Conservation (phyloP, 2,329 filamentous ascomycete species). For the Dothiorella sarmentorum region DNA sequence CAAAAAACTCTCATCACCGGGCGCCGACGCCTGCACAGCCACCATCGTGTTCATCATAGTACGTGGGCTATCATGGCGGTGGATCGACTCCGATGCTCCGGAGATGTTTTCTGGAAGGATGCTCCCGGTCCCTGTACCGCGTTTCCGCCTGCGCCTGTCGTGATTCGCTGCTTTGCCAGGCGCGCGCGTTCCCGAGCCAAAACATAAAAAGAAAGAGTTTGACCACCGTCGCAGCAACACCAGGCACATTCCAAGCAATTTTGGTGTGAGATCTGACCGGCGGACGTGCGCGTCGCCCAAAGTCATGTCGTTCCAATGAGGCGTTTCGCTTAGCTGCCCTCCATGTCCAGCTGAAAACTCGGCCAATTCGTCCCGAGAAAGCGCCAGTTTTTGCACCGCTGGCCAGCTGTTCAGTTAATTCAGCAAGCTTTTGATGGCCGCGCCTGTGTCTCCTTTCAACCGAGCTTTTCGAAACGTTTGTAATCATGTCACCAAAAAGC, state of each 20-base stretch:
- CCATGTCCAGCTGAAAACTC: slow-evolving; percentile 7
- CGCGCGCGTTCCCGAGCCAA: no score
- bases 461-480: background rate
- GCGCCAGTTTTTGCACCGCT: background rate
- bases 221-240: no score
- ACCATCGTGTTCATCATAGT: background rate
- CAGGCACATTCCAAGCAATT: no score
- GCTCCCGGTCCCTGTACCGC: slow-evolving; percentile 1
- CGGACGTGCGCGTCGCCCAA: slow-evolving; percentile 8
- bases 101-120: slow-evolving; percentile 6
- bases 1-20: background rate
- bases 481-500: background rate
- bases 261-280: no score
- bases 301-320: slow-evolving; percentile 13
- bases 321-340: slow-evolving; percentile 10
- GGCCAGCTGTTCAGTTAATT: background rate
- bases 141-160: no score
- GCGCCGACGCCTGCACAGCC: slow-evolving; percentile 10
- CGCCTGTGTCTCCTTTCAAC: background rate
- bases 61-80: no score
- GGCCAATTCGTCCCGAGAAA: background rate
- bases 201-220: background rate
- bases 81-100: slow-evolving; percentile 1
- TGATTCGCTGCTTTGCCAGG: no score
- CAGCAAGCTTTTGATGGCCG: background rate